Conservation (phyloP, 345 rosid genomes). For the Linum lewisii region DNA sequence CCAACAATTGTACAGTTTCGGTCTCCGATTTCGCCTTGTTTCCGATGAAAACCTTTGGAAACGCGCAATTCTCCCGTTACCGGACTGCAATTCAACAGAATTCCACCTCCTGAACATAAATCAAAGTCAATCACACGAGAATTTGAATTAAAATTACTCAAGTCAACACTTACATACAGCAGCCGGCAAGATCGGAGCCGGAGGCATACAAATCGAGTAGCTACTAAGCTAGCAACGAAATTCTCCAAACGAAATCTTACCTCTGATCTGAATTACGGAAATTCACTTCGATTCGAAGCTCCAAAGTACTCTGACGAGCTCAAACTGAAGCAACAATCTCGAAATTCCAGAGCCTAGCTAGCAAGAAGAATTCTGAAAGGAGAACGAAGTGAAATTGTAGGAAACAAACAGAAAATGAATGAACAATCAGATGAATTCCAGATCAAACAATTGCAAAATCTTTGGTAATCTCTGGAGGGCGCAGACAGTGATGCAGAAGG, state of each 20-base stretch:
- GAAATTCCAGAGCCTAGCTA: too few relatives aligned
- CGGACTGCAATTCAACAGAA: neutral
- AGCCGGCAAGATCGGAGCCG: conserved; percentile 12
- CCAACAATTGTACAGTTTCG: neutral
- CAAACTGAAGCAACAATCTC: too few relatives aligned
- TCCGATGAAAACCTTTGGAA: neutral
- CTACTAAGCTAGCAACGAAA: neutral
- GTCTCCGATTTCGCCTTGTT: neutral
- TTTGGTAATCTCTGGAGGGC: neutral
- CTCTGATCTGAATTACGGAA: conserved; percentile 29
- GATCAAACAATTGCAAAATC: conserved; percentile 1
- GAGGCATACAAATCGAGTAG: conserved; percentile 3
- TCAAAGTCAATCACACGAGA: conserved; percentile 20
- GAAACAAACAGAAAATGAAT: too few relatives aligned
- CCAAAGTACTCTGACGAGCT: neutral
- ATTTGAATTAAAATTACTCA: neutral
- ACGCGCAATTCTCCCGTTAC: neutral
- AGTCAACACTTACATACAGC: neutral
- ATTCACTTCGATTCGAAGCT: conserved; percentile 12
- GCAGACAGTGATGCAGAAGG: conserved; percentile 14
- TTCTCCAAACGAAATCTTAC: conserved; percentile 9
- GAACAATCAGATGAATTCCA: too few relatives aligned
- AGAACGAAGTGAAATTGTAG: too few relatives aligned
- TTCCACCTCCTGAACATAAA: neutral
- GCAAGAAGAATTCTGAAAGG: too few relatives aligned